Evolutionary conservation across 129 eudicot genomes (phyloP).

Genomic region (Rutidosis leptorrhynchoides): DNA sequence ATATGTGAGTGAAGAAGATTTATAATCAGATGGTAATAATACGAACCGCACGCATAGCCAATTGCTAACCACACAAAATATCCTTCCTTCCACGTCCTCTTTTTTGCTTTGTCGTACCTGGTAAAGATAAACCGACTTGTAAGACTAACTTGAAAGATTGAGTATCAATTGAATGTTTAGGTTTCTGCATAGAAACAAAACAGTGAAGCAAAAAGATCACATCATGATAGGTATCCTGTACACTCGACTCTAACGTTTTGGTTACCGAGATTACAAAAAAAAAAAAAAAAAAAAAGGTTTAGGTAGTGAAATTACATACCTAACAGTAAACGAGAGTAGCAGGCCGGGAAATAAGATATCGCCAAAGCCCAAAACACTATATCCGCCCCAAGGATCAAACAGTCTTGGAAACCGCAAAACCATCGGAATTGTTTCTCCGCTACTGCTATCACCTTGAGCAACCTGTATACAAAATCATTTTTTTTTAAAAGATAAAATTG

Average conservation of each 20-base stretch:
- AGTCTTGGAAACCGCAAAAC: slow-evolving; percentile 76
- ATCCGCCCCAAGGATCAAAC: slow-evolving; percentile 84
- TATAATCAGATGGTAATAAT: slow-evolving; percentile 22
- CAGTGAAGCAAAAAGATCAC: background rate
- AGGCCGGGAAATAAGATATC: slow-evolving; percentile 94
- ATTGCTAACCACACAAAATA: slow-evolving; percentile 70
- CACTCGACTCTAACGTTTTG: no score
- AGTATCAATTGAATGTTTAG: background rate
- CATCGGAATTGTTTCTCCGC: slow-evolving; percentile 97
- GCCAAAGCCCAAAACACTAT: slow-evolving; percentile 85
- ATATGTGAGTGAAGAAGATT: slow-evolving; percentile 6
- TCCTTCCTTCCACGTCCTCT: slow-evolving; percentile 52
- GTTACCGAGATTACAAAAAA: no score
- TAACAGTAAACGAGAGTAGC: slow-evolving; percentile 65
- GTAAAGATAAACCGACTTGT: slow-evolving; percentile 20
- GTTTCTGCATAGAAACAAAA: background rate
- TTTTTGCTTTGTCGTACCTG: slow-evolving; percentile 78
- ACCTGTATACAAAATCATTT: slow-evolving; percentile 72
- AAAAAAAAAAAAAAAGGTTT: no score
- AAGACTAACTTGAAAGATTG: slow-evolving; percentile 1
- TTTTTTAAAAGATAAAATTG: no score
- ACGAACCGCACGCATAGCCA: slow-evolving; percentile 87
- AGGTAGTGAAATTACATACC: slow-evolving; percentile 47
- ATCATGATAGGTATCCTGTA: no score
- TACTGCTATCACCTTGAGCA: slow-evolving; percentile 75